Evolutionary conservation across 208 protist species (phyloP), one percentile per base, ranked within the genome.

Genomic region (Trypanosoma brucei): DNA sequence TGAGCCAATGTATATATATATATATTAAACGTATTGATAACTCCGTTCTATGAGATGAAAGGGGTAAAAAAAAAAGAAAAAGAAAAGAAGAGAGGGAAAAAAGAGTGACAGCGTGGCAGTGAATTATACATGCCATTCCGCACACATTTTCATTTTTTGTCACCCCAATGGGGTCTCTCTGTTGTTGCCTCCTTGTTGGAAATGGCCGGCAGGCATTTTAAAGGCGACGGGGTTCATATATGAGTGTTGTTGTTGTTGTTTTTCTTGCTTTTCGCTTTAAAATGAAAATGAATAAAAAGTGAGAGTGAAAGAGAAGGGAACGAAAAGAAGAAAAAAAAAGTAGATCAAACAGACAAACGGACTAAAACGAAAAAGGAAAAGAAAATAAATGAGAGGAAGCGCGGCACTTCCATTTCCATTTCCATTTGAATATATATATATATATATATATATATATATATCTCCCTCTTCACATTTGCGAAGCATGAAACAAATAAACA

Each of bases 181-280:
- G 30, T 6, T n/a, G 56, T 14, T 70, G 57, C n/a, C 42, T 13
- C 14, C 55, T 35, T 55, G 14, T 44, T 59, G 57, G 22, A 31
- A 33, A 50, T 40, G 9, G 11, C 49, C 13, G 9, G 11, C 30
- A 33, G 40, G 40, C 49, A 53, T 59, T 44, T 22, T 40, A 45
- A 67, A n/a, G 5, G 55, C n/a, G 48, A 67, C 36, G 34, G 36
- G 44, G 68, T 48, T 74, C 45, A 62, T 57, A 62, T 30, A 62
- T 36, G 64, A 49, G 49, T 40, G 46, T 38, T 70, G 72, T 33
- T 60, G 70, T 56, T 60, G 6, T 35, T 40, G 49, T 52, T 38
- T 55, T 14, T 40, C 34, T 30, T 67, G 49, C 53, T 67, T 67
- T 59, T 59, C 59, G 35, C 46, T 67, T 60, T 59, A 14, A 37